phyloP scores from a whole-genome alignment of 139 green algal species.

The Marvania coccoides region DNA sequence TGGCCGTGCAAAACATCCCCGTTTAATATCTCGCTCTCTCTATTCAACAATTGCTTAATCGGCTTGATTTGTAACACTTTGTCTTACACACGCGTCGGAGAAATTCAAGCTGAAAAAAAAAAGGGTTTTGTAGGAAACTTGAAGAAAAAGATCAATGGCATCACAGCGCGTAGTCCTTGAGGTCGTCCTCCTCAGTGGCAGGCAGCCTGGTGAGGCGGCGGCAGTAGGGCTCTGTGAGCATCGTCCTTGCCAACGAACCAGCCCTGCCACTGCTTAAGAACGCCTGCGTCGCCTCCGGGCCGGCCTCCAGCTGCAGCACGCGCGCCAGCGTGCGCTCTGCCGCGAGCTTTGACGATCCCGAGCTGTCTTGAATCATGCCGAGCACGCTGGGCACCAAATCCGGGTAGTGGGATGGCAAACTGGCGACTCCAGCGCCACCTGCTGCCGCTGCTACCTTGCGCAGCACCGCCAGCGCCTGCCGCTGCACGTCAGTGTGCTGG shows the following conservation, averaged over 20 bases:
- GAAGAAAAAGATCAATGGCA: too few relatives aligned
- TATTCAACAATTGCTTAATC: too few relatives aligned
- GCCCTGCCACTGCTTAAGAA: slow-evolving; percentile 38
- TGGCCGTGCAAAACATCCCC: too few relatives aligned
- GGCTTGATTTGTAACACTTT: too few relatives aligned
- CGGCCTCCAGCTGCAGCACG: slow-evolving; percentile 32
- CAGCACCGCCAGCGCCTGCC: slow-evolving; percentile 49
- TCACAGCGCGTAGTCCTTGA: not conserved
- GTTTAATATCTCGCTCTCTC: not conserved
- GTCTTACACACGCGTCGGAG: too few relatives aligned
- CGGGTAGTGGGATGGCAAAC: slow-evolving; percentile 47
- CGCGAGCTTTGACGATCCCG: slow-evolving; percentile 38
- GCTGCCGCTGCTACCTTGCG: slow-evolving; percentile 24
- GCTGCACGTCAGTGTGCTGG: slow-evolving; percentile 59
- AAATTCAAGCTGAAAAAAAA: too few relatives aligned
- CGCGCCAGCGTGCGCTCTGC: slow-evolving; percentile 42
- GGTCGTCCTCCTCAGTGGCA: slow-evolving; percentile 40
- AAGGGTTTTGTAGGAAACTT: too few relatives aligned
- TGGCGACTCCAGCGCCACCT: not conserved
- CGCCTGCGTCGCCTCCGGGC: slow-evolving; percentile 26
- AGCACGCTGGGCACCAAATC: slow-evolving; percentile 52
- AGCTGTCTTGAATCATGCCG: slow-evolving; percentile 31
- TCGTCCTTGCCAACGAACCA: slow-evolving; percentile 31
- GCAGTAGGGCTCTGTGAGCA: slow-evolving; percentile 53
- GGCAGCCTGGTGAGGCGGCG: slow-evolving; percentile 39